A percentile compares a stretch with the other conserved stretches of the same genome.
Conservation (phyloP, 805 yeast species). For the Metschnikowia chrysomelidarum region DNA sequence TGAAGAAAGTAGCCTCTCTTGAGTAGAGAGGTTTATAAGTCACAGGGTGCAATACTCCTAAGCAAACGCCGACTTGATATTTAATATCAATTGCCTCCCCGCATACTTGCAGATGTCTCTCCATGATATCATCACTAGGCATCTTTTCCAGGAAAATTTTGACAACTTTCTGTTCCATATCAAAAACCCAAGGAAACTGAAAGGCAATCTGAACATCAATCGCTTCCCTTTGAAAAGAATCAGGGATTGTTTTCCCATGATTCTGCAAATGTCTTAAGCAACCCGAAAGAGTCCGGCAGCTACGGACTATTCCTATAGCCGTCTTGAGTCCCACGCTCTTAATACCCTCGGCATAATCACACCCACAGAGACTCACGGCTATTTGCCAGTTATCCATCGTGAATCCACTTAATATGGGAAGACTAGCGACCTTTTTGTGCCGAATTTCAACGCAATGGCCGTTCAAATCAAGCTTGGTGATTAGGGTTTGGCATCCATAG, state of each 20-base stretch:
- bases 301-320: slow-evolving; percentile 61
- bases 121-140: slow-evolving; percentile 31
- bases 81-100: too few species aligned
- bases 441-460: slow-evolving; percentile 70
- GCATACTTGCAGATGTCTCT: too few species aligned
- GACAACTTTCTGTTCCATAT: slow-evolving; percentile 53
- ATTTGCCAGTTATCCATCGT: slow-evolving; percentile 59
- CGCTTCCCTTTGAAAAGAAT: slow-evolving; percentile 57
- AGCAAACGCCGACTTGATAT: too few species aligned
- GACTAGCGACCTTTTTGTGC: slow-evolving; percentile 49
- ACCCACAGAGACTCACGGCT: slow-evolving; percentile 89
- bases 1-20: too few species aligned
- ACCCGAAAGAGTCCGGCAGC: slow-evolving; percentile 50
- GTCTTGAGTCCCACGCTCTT: slow-evolving; percentile 79
- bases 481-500: slow-evolving; percentile 74
- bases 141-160: slow-evolving; percentile 61
- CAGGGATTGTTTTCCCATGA: slow-evolving; percentile 63
- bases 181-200: slow-evolving; percentile 79
- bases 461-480: slow-evolving; percentile 80
- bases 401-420: slow-evolving; percentile 51
- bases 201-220: slow-evolving; percentile 74
- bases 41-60: too few species aligned
- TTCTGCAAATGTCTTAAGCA: slow-evolving; percentile 55
- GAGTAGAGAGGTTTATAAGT: too few species aligned
- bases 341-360: slow-evolving; percentile 91